Percentiles rank a stretch among this genome's conserved stretches.
Evolutionary conservation across 441 rosid genomes (phyloP).

Genomic region (Arabidopsis lyrata): DNA sequence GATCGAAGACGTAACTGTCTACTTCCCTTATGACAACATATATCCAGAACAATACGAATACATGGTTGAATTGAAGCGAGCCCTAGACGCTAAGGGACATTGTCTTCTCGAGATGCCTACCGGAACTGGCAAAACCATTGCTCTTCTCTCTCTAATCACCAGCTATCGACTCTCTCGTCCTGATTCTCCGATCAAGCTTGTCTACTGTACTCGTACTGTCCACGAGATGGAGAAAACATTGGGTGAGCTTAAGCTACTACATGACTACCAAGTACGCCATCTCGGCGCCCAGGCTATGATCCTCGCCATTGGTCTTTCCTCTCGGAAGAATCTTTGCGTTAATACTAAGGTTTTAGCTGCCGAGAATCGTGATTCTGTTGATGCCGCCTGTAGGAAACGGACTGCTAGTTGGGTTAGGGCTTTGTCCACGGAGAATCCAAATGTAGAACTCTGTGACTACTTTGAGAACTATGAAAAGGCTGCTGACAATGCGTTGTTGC

Average conservation of each 20-base stretch:
- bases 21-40: constrained; percentile 91
- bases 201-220: constrained; percentile 96
- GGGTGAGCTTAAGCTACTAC: constrained; percentile 79
- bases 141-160: constrained; percentile 88
- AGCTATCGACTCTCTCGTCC: constrained; percentile 81
- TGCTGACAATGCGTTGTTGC: constrained; percentile 73
- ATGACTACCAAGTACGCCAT: constrained; percentile 68
- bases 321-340: constrained; percentile 91
- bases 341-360: constrained; percentile 74
- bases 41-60: constrained; percentile 91
- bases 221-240: constrained; percentile 99
- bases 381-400: constrained; percentile 87
- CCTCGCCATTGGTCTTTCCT: constrained; percentile 82
- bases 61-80: constrained; percentile 93
- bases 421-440: constrained; percentile 74
- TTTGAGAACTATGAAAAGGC: constrained; percentile 89
- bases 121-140: constrained; percentile 95
- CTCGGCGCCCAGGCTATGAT: constrained; percentile 77
- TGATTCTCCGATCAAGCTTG: constrained; percentile 73
- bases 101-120: constrained; percentile 99
- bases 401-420: constrained; percentile 94
- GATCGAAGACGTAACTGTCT: constrained; percentile 82
- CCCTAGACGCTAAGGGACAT: constrained; percentile 94
- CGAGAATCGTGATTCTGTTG: constrained; percentile 94
- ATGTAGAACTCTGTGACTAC: constrained; percentile 78